phyloP scores from a whole-genome alignment of 2,329 filamentous ascomycete genomes.

The Parastagonospora avenae region DNA sequence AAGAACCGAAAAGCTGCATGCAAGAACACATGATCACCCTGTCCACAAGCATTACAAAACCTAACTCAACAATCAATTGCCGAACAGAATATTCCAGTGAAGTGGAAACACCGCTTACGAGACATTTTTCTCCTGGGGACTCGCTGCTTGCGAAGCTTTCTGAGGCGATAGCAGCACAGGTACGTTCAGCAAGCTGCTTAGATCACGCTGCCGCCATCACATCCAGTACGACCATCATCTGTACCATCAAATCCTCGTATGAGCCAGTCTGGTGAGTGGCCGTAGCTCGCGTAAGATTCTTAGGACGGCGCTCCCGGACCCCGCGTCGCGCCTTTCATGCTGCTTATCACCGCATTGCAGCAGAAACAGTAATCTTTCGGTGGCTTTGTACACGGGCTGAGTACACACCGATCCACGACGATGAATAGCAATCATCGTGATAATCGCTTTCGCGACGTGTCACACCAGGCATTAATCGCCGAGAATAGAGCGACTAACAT shows the following conservation, averaged over 20 bases:
- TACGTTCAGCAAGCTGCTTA: constrained; percentile 18
- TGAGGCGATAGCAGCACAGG: constrained; percentile 6
- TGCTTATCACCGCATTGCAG: constrained; percentile 29
- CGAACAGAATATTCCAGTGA: background rate
- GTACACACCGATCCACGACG: constrained; percentile 2
- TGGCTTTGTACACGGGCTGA: constrained; percentile 1
- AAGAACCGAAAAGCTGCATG: constrained; percentile 9
- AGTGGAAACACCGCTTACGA: background rate
- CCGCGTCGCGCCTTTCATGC: constrained; percentile 12
- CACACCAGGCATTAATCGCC: too few species aligned
- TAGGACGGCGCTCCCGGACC: constrained; percentile 8
- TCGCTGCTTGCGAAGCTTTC: background rate
- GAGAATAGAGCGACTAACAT: too few species aligned
- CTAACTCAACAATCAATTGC: background rate
- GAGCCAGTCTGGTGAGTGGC: constrained; percentile 1
- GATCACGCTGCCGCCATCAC: constrained; percentile 23
- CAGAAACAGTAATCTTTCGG: background rate
- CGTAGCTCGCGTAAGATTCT: constrained; percentile 6
- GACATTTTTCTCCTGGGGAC: background rate
- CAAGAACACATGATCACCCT: background rate
- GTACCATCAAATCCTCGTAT: constrained; percentile 12
- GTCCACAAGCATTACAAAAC: background rate
- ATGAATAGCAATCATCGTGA: background rate
- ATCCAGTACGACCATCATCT: constrained; percentile 10
- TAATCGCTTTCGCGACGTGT: too few species aligned